Conservation (phyloP, 2,329 filamentous ascomycete genomes). For the Scytalidium sp. region DNA sequence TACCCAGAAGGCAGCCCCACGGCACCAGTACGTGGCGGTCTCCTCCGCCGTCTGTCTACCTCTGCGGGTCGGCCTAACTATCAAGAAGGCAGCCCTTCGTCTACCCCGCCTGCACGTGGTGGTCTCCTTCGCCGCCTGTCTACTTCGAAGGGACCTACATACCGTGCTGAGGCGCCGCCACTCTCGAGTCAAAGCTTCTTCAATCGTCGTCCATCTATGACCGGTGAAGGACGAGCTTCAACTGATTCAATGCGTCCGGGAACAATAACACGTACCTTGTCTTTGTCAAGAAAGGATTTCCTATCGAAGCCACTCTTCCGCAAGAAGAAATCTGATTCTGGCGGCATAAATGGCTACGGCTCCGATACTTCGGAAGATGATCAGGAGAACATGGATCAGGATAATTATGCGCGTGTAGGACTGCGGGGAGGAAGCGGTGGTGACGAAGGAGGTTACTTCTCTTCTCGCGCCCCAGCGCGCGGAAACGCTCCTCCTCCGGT, state of each 20-base stretch:
- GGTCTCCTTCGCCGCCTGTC: conserved; percentile 5
- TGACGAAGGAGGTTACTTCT: conserved; percentile 54
- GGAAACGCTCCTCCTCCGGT: neutral
- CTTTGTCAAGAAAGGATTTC: conserved; percentile 53
- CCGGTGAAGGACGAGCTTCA: conserved; percentile 27
- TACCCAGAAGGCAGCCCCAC: conserved; percentile 9
- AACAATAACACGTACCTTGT: conserved; percentile 56
- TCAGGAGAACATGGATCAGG: conserved; percentile 9
- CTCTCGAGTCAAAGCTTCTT: conserved; percentile 21
- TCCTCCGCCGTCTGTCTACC: conserved; percentile 20
- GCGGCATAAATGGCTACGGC: conserved; percentile 55
- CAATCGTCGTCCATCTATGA: conserved; percentile 42
- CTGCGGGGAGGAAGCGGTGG: conserved; percentile 36
- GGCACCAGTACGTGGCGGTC: neutral
- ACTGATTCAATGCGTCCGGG: conserved; percentile 34
- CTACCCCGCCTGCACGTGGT: neutral
- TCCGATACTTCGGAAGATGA: conserved; percentile 39
- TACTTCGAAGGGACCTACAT: neutral
- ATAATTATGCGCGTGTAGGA: conserved; percentile 9
- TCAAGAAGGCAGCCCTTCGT: conserved; percentile 4
- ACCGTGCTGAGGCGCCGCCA: conserved; percentile 11
- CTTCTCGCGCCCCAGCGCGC: conserved; percentile 35
- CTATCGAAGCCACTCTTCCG: conserved; percentile 41
- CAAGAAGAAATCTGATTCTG: conserved; percentile 43
- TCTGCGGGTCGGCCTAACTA: conserved; percentile 25